Conservation (phyloP, 768 basidiomycete genomes). For the Tylopilus plumbeoviolaceoides region DNA sequence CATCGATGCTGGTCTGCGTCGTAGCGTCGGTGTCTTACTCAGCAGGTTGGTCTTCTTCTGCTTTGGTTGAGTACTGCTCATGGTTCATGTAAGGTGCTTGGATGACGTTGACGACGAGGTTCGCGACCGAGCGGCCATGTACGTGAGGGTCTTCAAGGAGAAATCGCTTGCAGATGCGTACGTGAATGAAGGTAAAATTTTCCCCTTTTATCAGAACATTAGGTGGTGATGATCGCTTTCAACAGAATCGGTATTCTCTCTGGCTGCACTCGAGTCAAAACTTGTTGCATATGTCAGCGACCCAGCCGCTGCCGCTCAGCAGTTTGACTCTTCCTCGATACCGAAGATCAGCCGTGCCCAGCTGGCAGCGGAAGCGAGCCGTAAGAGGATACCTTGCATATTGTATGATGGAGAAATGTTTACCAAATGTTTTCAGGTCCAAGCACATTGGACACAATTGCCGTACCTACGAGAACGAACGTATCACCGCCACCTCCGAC, state of each 20-base stretch:
- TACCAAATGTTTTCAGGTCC: slow-evolving; percentile 50
- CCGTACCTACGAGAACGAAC: slow-evolving; percentile 58
- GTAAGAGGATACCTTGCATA: slow-evolving; percentile 42
- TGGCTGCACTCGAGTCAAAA: slow-evolving; percentile 85
- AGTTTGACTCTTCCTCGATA: slow-evolving; percentile 81
- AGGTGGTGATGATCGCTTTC: background rate
- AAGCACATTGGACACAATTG: slow-evolving; percentile 81
- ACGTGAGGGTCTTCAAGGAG: slow-evolving; percentile 80
- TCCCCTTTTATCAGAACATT: background rate
- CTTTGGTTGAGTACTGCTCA: background rate
- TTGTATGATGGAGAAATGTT: slow-evolving; percentile 9
- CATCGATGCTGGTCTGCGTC: slow-evolving; percentile 69
- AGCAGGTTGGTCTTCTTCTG: slow-evolving; percentile 53
- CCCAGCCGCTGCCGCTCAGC: slow-evolving; percentile 57
- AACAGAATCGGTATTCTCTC: slow-evolving; percentile 89
- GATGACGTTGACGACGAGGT: slow-evolving; percentile 99
- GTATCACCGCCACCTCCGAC: slow-evolving; percentile 71
- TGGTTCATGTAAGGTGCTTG: slow-evolving; percentile 59
- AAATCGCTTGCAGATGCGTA: slow-evolving; percentile 78
- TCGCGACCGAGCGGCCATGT: slow-evolving; percentile 94
- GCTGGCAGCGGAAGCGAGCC: slow-evolving; percentile 81
- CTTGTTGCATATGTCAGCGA: slow-evolving; percentile 94
- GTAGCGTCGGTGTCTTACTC: slow-evolving; percentile 83
- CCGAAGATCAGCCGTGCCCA: slow-evolving; percentile 95
- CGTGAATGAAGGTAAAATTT: slow-evolving; percentile 79